These are phyloP conservation scores for Aspergillus fumigatus DNA, from an alignment of 2,329 filamentous ascomycete genomes.

Conservation along the genomic window DNA sequence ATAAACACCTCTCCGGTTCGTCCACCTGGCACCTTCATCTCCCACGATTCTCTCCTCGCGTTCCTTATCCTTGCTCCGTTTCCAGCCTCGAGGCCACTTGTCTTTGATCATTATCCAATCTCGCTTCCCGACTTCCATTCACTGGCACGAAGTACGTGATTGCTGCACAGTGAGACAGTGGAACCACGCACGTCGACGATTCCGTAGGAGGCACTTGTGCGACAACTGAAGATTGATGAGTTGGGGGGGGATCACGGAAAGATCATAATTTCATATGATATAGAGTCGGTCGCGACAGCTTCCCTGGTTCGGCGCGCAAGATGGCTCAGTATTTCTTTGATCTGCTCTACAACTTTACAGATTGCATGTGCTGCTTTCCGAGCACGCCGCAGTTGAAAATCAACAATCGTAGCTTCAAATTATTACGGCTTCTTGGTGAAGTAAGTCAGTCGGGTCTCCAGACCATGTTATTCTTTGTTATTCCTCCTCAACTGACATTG, in stretches of 20 bases:
- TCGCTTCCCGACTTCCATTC: not conserved
- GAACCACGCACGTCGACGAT: not conserved
- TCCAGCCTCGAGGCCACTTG: not conserved
- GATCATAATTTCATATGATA: not conserved
- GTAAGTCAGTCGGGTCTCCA: conserved; percentile 43
- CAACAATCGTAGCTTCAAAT: conserved; percentile 93
- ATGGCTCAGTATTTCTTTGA: conserved; percentile 87
- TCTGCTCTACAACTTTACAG: conserved; percentile 83
- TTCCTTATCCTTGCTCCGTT: not conserved
- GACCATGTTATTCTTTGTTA: conserved; percentile 1
- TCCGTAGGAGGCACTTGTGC: not conserved
- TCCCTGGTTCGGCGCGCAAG: not conserved
- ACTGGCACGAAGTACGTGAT: not conserved
- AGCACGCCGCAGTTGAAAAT: conserved; percentile 91
- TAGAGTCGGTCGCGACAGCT: not conserved
- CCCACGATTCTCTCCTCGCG: not conserved
- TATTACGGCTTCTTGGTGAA: conserved; percentile 87
- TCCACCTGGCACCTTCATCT: not conserved
- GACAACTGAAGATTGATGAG: not conserved
- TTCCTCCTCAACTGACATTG: conserved; percentile 8
- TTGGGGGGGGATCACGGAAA: not conserved
- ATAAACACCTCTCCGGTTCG: not conserved
- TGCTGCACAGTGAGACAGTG: not conserved
- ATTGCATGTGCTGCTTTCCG: conserved; percentile 95
- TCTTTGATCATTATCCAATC: not conserved